Evolutionary conservation across 2,329 filamentous ascomycete species (phyloP).

Genomic region (Aspergillus chevalieri): DNA sequence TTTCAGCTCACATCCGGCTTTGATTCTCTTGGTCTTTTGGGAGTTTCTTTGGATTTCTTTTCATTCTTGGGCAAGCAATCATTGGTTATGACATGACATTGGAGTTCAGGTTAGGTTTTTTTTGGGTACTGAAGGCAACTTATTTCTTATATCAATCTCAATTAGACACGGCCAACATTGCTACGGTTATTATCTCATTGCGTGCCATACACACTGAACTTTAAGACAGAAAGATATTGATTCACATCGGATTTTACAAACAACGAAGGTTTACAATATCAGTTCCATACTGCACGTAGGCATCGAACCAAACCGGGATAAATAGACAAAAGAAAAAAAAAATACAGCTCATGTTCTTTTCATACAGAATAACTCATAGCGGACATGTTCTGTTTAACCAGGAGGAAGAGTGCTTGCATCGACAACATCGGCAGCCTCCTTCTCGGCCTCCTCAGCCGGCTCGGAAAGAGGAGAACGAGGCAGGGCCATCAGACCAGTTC

Average conservation of each 20-base stretch:
- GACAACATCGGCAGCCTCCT: slow-evolving; percentile 90
- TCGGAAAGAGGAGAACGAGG: slow-evolving; percentile 83
- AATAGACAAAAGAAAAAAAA: slow-evolving; percentile 9
- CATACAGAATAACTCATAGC: slow-evolving; percentile 9
- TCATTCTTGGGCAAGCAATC: background rate
- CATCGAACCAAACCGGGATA: background rate
- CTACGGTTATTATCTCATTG: background rate
- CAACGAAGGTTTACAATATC: slow-evolving; percentile 1
- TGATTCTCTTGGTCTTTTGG: slow-evolving; percentile 1
- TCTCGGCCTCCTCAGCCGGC: slow-evolving; percentile 64
- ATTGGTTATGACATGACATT: background rate
- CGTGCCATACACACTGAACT: background rate
- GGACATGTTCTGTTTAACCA: slow-evolving; percentile 52
- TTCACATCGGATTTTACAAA: background rate
- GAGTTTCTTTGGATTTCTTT: slow-evolving; percentile 2
- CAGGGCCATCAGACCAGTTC: slow-evolving; percentile 93
- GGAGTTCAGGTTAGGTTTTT: background rate
- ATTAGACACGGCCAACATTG: background rate
- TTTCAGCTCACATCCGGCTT: slow-evolving; percentile 48
- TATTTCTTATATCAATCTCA: background rate
- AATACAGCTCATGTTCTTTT: slow-evolving; percentile 15
- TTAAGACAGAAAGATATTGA: background rate
- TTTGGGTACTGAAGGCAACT: no score
- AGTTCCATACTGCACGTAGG: background rate
- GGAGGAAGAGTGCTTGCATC: slow-evolving; percentile 91